Conservation (phyloP, 345 rosid genomes). For the Salix viminalis region DNA sequence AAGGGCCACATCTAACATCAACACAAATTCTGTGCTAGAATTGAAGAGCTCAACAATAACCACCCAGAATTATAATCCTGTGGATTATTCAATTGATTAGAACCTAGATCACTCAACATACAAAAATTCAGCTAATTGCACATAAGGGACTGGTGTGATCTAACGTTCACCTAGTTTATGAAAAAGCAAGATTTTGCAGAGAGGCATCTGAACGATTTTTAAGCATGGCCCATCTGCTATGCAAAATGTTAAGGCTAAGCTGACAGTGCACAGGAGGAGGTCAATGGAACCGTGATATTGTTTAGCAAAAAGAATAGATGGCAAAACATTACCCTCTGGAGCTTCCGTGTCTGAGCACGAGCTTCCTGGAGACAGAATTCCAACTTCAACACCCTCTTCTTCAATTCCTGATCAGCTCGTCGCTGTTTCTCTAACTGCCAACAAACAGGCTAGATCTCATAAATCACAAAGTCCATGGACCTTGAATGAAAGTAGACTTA, state of each 20-base stretch:
- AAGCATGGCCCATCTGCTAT: background rate
- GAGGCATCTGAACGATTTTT: background rate
- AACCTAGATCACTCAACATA: background rate
- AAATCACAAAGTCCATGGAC: background rate
- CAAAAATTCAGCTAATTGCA: background rate
- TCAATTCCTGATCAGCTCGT: conserved; percentile 77
- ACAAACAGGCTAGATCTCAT: conserved; percentile 14
- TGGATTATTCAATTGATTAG: conserved; percentile 4
- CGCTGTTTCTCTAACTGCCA: conserved; percentile 80
- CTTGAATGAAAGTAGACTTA: background rate
- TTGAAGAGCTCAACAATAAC: background rate
- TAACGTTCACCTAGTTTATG: conserved; percentile 2
- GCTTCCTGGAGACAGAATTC: conserved; percentile 92
- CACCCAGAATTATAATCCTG: background rate
- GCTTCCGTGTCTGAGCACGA: conserved; percentile 73
- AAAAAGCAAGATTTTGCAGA: background rate
- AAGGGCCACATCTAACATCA: background rate
- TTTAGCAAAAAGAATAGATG: background rate
- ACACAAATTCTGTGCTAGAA: background rate
- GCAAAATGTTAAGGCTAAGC: background rate
- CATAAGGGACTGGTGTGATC: background rate
- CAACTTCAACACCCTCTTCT: conserved; percentile 77
- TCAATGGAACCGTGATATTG: background rate
- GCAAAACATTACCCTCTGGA: conserved; percentile 53
- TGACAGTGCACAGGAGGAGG: background rate